A percentile compares a stretch with the other conserved stretches of the same genome.
These are phyloP conservation scores for Millerozyma miso DNA, from an alignment of 805 yeast genomes.

Conservation along the genomic window DNA sequence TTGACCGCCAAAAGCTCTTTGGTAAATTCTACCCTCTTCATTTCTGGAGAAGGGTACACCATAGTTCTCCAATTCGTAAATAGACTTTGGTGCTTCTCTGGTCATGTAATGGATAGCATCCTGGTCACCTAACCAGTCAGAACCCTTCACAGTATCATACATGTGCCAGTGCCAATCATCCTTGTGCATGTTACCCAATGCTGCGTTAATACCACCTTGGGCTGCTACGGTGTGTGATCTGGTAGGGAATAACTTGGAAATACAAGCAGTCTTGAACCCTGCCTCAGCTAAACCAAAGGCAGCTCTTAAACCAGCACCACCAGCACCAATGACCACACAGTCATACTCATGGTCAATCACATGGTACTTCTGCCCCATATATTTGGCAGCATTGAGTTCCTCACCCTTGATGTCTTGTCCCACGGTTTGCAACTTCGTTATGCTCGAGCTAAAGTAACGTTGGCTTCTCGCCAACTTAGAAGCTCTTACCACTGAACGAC, in stretches of 20 bases:
- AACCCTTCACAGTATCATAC: constrained; percentile 99
- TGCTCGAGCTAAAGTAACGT: constrained; percentile 25
- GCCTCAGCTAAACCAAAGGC: constrained; percentile 97
- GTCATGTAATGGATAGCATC: constrained; percentile 99
- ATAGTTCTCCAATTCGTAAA: constrained; percentile 93
- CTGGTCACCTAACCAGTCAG: constrained; percentile 99
- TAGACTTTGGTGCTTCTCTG: constrained; percentile 92
- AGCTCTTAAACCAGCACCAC: constrained; percentile 98
- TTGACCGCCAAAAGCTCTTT: constrained; percentile 99
- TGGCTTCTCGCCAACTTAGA: constrained; percentile 5
- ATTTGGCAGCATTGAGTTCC: constrained; percentile 38
- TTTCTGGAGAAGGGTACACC: constrained; percentile 98
- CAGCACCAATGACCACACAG: constrained; percentile 97
- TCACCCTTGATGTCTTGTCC: constrained; percentile 36
- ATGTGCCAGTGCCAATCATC: constrained; percentile 99
- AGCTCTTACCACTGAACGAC: constrained; percentile 10
- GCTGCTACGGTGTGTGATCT: constrained; percentile 99
- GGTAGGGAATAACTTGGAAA: constrained; percentile 94
- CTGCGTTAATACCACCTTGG: constrained; percentile 99
- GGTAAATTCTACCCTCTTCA: constrained; percentile 93
- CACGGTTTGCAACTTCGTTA: constrained; percentile 28
- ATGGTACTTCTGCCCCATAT: constrained; percentile 65
- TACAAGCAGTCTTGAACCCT: constrained; percentile 95
- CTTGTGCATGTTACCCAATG: constrained; percentile 95
- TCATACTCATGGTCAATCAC: constrained; percentile 97